Percentiles rank a stretch among this genome's conserved stretches.
These are phyloP conservation scores for Fusarium torulosum DNA, from an alignment of 2,329 filamentous ascomycete species.

Conservation along the genomic window DNA sequence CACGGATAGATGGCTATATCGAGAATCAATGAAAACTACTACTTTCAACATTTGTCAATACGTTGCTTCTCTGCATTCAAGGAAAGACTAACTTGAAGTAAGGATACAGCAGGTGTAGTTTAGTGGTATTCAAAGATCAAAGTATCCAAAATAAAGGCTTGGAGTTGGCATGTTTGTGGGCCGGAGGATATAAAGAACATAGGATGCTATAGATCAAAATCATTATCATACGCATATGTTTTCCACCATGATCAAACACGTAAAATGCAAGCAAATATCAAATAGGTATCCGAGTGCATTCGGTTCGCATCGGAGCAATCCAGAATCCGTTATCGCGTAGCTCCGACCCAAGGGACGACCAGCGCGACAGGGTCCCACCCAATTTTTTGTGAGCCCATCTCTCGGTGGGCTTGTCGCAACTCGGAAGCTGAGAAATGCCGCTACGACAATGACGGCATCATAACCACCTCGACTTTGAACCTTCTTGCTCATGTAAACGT, in stretches of 20 bases:
- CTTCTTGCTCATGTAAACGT: conserved; percentile 30
- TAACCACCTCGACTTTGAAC: conserved; percentile 43
- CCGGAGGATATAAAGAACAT: not conserved
- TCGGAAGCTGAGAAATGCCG: conserved; percentile 52
- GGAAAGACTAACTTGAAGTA: too few relatives aligned
- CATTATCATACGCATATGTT: not conserved
- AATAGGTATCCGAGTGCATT: conserved; percentile 23
- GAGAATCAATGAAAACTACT: not conserved
- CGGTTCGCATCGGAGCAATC: conserved; percentile 39
- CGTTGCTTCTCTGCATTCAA: too few relatives aligned
- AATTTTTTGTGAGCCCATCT: conserved; percentile 35
- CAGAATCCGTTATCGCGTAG: conserved; percentile 29
- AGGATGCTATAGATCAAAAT: not conserved
- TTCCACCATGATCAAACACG: not conserved
- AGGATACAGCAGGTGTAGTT: too few relatives aligned
- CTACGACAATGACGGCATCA: conserved; percentile 52
- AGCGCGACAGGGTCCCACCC: conserved; percentile 39
- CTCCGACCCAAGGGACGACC: conserved; percentile 36
- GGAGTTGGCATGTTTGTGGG: not conserved
- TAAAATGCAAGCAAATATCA: not conserved
- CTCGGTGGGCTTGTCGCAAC: conserved; percentile 39
- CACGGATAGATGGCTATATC: not conserved
- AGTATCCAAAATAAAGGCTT: too few relatives aligned
- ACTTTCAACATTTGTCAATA: too few relatives aligned
- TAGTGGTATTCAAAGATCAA: too few relatives aligned